phyloP scores from a whole-genome alignment of 306 rosid species.

The Rosa persica region DNA sequence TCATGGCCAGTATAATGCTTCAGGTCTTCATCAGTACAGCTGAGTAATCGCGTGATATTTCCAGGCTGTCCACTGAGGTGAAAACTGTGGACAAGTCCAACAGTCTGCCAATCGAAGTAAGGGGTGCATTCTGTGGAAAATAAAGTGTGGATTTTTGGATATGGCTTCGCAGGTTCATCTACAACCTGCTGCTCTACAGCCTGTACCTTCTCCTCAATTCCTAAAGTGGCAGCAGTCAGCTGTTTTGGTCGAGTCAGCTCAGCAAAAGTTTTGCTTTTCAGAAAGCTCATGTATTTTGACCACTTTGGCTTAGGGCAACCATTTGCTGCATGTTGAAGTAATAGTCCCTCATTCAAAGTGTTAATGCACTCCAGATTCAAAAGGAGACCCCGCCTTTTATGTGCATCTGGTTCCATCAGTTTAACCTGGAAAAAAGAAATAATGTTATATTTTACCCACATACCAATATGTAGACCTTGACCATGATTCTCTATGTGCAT shows the following conservation, averaged over 20 bases:
- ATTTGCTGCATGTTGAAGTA: constrained; percentile 73
- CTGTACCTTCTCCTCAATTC: constrained; percentile 46
- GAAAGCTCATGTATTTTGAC: constrained; percentile 86
- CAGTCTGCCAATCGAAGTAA: constrained; percentile 98
- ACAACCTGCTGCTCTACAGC: constrained; percentile 27
- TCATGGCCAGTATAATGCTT: constrained; percentile 71
- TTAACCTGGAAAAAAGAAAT: constrained; percentile 51
- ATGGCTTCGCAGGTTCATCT: constrained; percentile 39
- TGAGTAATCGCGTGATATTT: constrained; percentile 88
- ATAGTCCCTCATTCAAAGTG: constrained; percentile 81
- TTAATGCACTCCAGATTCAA: constrained; percentile 79
- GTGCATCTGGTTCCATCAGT: constrained; percentile 59
- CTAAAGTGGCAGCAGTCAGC: constrained; percentile 64
- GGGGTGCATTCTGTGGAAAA: constrained; percentile 91
- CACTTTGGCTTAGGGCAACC: constrained; percentile 81
- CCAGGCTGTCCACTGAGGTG: constrained; percentile 88
- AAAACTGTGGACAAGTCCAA: constrained; percentile 92
- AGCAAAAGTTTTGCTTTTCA: constrained; percentile 77
- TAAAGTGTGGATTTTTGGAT: constrained; percentile 82
- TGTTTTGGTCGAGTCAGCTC: constrained; percentile 74
- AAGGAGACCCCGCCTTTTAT: constrained; percentile 57
- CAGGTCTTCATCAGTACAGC: constrained; percentile 84
- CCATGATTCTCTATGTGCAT: not conserved
- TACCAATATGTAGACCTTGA: not conserved
- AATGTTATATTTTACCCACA: constrained; percentile 15